Evolutionary conservation across 176 grass and related monocot species (phyloP).

Genomic region (Coix lacrymajobi): DNA sequence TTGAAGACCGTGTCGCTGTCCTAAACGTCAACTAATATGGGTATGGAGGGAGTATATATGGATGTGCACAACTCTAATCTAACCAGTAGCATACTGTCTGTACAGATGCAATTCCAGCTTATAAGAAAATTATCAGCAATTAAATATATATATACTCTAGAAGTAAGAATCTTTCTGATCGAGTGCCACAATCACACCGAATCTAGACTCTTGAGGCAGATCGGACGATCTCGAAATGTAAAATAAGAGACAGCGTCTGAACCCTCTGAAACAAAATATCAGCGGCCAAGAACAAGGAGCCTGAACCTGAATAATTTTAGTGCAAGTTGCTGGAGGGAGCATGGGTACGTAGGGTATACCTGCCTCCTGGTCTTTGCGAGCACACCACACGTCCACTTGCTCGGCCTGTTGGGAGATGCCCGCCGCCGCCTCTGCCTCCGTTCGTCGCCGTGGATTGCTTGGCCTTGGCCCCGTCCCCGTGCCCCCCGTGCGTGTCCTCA

Average conservation of each 20-base stretch:
- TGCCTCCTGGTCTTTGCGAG: not conserved
- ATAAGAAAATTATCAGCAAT: no score
- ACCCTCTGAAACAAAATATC: not conserved
- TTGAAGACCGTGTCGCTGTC: no score
- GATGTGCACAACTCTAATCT: no score
- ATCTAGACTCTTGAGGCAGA: not conserved
- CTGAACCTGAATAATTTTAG: not conserved
- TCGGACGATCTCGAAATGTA: not conserved
- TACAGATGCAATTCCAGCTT: no score
- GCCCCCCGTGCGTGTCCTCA: not conserved
- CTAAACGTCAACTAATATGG: no score
- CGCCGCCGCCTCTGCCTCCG: not conserved
- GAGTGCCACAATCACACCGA: not conserved
- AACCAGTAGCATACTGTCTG: no score
- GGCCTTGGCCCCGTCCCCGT: no score
- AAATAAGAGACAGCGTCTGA: not conserved
- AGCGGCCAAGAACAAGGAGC: not conserved
- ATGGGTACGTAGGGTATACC: not conserved
- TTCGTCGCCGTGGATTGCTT: not conserved
- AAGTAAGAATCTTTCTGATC: not conserved
- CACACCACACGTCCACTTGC: slow-evolving; percentile 14
- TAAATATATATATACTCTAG: not conserved
- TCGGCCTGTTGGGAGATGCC: not conserved
- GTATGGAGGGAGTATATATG: no score
- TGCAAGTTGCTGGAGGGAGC: slow-evolving; percentile 4